Base-by-base conservation (phyloP, 345 rosid genomes). In the Streptanthus diversifolius region DNA sequence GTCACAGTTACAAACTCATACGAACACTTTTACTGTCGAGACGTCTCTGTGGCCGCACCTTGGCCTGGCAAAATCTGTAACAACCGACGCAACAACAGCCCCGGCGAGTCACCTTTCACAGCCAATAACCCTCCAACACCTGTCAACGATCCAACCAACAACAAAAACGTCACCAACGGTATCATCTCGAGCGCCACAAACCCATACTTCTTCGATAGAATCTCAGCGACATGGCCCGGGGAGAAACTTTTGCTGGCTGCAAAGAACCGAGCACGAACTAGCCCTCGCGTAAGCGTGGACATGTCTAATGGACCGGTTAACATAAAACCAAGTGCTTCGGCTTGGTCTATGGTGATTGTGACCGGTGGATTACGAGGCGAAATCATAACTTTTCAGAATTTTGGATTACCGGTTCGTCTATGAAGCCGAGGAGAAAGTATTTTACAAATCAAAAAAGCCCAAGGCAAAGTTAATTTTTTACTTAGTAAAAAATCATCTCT, bases 141-240 rank as follows among this genome's bases (percentile, higher is more conserved):
- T 27, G 91, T 82, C 49, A 95, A 88, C 67, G 90, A 87, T 43
- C 72, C 70, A 59, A 76, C 65, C 61, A 45, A 80, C 66, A 83
- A 83, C 82, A 80, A 57, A 65, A 48, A 51, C 73, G 59, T 71
- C 80, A 80, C 79, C 11, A 84, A 90, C 39, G 98, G 95, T 43
- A 89, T 85, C 36, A 84, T 91, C 53, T 89, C 91, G 3, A 88
- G 92, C 61, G 96, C 91, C 68, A 87, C 97, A 49, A 86, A 91
- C 74, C 81, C 85, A 27, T 93, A 93, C 79, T 91, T 93, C 85
- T 89, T 85, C 41, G 95, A 93, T 70, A 86, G 97, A 70, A 88
- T 91, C 58, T 89, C 95, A 2, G 91, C 93, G 18, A 91, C 98
- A 22, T 88, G 97, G 97, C 97, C 97, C 0, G 98, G 86, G 81